phyloP scores from a whole-genome alignment of 2,329 filamentous ascomycete species.

The Curvularia eragrostidis region DNA sequence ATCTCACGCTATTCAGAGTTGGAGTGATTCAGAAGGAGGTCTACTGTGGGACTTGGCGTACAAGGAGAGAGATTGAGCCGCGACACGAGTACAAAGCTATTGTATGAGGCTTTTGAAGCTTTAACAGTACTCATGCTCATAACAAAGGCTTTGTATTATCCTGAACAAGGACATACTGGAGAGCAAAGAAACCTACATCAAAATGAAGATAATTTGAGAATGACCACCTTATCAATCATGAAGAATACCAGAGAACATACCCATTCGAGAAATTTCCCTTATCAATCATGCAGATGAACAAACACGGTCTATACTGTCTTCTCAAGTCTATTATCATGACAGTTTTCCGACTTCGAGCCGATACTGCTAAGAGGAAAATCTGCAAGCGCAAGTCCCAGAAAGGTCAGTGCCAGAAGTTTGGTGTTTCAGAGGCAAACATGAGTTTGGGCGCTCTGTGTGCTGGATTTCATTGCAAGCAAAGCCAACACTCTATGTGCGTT shows the following conservation, averaged over 20 bases:
- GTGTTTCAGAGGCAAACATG: not conserved
- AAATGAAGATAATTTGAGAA: not conserved
- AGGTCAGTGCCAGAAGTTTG: conserved; percentile 3
- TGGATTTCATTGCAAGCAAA: not conserved
- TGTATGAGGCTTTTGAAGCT: not conserved
- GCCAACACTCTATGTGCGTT: not conserved
- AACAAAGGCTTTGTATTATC: not conserved
- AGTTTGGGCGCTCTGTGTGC: not conserved
- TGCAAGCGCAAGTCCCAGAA: conserved; percentile 7
- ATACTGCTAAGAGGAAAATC: not conserved
- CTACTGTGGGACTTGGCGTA: not conserved
- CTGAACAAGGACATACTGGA: not conserved
- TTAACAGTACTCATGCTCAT: not conserved
- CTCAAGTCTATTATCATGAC: not conserved
- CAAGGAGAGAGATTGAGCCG: not conserved
- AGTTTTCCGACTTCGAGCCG: not conserved
- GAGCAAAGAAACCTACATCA: not conserved
- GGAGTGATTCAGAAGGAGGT: not conserved
- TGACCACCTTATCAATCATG: no score
- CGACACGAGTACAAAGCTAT: not conserved
- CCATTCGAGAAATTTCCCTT: not conserved
- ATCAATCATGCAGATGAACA: not conserved
- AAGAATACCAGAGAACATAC: no score
- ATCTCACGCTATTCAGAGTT: no score
- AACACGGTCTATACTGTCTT: conserved; percentile 9